Base-by-base conservation (phyloP, 2,329 filamentous ascomycete species). In the Fusarium euwallaceae region DNA sequence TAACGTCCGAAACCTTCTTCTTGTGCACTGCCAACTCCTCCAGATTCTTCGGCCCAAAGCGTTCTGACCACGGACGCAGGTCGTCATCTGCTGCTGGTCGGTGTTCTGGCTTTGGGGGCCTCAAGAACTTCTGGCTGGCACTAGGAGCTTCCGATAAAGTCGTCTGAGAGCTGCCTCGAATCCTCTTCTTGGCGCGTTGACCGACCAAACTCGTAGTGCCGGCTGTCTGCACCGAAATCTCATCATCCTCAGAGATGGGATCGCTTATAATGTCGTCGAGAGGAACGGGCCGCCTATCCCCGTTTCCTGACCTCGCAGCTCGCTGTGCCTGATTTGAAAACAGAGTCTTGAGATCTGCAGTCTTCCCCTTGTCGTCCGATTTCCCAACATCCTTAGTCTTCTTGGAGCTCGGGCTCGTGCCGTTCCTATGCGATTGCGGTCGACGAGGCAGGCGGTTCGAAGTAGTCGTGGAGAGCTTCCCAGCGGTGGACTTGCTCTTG, bases 21-120 rank as follows among this genome's bases (percentile, higher is more conserved):
- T 97, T 98, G 82, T 99, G 95, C 20, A 99, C 96, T 0, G 93
- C 96, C 55, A 99, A 86, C 83, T 98, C 96, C 17, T 95, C 92
- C 14, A 98, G 82, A 76, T 89, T 93, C 4, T 82, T 79, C 0
- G 96, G 96, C 3, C 90, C 92, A 82, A 95, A 98, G 76, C 92
- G 91, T 76, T 98, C 95, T 17, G 93, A 93, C 96, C 96, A 98
- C 4, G 96, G 95, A 62, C 93, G 89, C 59, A 87, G 83, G 74
- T 95, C 92, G 39, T 90, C 87, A 59, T 87, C 84, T 8, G 78
- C 45, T 4, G 74, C 72, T 9, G 77, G 76, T 9, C 78, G 61
- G 17, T 77, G 78, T 14, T 75, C 61, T 16, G 81, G 81, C 29
- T 80, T 78, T 10, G 83, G 77, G 14, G 86, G 88, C 70, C 82